Percentiles rank a stretch among this genome's conserved stretches.
phyloP scores from a whole-genome alignment of 106 monocot genomes.

The Dioscorea alata region DNA sequence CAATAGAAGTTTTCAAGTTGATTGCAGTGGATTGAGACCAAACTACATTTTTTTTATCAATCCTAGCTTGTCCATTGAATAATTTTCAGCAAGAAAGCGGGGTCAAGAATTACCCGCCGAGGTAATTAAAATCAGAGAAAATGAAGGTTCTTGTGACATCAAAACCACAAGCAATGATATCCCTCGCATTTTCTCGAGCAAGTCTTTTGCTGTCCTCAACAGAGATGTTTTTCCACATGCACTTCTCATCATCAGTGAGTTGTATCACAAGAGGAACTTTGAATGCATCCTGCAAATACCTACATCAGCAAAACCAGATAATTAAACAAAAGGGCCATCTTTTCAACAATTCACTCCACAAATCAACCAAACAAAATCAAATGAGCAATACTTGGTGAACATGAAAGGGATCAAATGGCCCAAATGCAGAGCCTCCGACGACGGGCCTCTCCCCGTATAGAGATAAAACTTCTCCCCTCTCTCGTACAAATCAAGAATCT shows the following conservation, averaged over 20 bases:
- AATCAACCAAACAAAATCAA: neutral
- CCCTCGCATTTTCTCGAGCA: constrained; percentile 95
- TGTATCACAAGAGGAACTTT: constrained; percentile 97
- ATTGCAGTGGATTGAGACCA: too few relatives aligned
- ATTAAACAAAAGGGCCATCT: neutral
- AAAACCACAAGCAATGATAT: constrained; percentile 99
- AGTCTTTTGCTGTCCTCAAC: constrained; percentile 86
- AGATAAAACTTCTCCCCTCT: constrained; percentile 87
- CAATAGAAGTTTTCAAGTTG: too few relatives aligned
- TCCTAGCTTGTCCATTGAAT: neutral
- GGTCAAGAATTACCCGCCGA: constrained; percentile 74
- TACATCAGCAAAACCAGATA: constrained; percentile 11
- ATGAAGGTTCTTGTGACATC: constrained; percentile 90
- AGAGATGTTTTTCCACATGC: constrained; percentile 91
- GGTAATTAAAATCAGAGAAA: constrained; percentile 92
- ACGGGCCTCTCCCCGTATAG: constrained; percentile 91
- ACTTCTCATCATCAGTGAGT: constrained; percentile 98
- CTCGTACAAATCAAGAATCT: constrained; percentile 87
- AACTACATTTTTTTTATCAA: too few relatives aligned
- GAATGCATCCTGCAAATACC: constrained; percentile 98
- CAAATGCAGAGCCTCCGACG: constrained; percentile 91
- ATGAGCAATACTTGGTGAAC: constrained; percentile 76
- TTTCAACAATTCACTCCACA: neutral
- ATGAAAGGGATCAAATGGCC: constrained; percentile 97
- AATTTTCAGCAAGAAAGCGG: neutral